Percentiles rank a stretch among this genome's conserved stretches.
Evolutionary conservation across 768 basidiomycete species (phyloP).

Genomic region (Erythrobasidium yunnanense): DNA sequence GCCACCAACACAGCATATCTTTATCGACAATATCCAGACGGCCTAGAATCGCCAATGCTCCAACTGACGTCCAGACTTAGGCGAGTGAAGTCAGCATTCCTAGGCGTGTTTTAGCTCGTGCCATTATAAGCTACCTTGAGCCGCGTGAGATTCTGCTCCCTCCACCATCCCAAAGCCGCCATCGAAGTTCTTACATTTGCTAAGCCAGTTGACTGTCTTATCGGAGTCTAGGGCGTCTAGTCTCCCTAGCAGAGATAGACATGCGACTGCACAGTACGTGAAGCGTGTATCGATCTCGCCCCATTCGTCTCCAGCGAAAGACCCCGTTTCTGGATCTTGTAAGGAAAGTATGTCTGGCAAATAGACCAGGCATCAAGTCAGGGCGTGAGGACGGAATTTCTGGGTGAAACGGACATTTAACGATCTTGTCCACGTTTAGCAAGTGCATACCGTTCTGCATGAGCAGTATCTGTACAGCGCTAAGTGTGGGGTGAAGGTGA

Average conservation of each 20-base stretch:
- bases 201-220: constrained; percentile 60
- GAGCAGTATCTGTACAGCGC: constrained; percentile 80
- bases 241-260: constrained; percentile 67
- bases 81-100: neutral
- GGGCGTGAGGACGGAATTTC: too few relatives aligned
- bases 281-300: constrained; percentile 93
- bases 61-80: constrained; percentile 79
- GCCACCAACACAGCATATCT: constrained; percentile 81
- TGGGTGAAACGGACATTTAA: constrained; percentile 53
- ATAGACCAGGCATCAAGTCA: too few relatives aligned
- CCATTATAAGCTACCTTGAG: too few relatives aligned
- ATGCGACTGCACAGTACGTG: constrained; percentile 70
- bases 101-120: constrained; percentile 18
- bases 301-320: constrained; percentile 78
- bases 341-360: constrained; percentile 65
- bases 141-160: constrained; percentile 88
- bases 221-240: constrained; percentile 58
- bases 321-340: constrained; percentile 65
- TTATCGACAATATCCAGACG: constrained; percentile 63
- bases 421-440: constrained; percentile 59
- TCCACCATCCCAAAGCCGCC: constrained; percentile 76
- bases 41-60: constrained; percentile 75
- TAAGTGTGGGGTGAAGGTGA: constrained; percentile 72
- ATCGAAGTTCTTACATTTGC: constrained; percentile 78
- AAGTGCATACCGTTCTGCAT: constrained; percentile 71